Percentiles rank a stretch among this genome's conserved stretches.
Evolutionary conservation across 805 yeast species (phyloP).

Genomic region (Ogataea ramenticola): DNA sequence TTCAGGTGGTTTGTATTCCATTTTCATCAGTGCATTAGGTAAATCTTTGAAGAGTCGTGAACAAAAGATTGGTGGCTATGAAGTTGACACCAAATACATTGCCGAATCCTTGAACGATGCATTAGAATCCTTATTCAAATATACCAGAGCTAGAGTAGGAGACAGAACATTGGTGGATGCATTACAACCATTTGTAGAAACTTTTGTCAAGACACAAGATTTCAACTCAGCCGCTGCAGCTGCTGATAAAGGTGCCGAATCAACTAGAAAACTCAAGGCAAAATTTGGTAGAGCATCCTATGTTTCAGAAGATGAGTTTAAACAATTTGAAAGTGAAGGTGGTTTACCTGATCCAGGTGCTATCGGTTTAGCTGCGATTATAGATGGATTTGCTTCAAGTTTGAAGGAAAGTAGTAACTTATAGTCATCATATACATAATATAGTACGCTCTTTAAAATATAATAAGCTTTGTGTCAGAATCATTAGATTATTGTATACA

Average conservation of each 20-base stretch:
- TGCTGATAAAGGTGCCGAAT: constrained; percentile 69
- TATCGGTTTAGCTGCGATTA: constrained; percentile 54
- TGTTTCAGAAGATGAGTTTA: constrained; percentile 57
- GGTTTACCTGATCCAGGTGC: constrained; percentile 97
- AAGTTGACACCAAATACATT: constrained; percentile 28
- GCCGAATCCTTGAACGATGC: constrained; percentile 51
- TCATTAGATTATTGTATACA: too few species aligned
- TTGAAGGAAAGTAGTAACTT: constrained; percentile 4
- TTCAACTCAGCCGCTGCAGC: constrained; percentile 56
- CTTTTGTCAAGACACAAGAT: constrained; percentile 43
- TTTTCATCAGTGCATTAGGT: constrained; percentile 72
- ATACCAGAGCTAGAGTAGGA: constrained; percentile 84
- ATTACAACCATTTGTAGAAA: constrained; percentile 75
- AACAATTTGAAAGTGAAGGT: constrained; percentile 43
- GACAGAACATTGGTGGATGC: constrained; percentile 89
- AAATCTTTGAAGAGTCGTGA: constrained; percentile 40
- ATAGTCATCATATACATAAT: not conserved
- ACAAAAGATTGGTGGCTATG: constrained; percentile 17
- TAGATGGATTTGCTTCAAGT: constrained; percentile 24
- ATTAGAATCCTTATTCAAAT: constrained; percentile 65
- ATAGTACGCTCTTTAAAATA: too few species aligned
- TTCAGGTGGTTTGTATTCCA: constrained; percentile 88
- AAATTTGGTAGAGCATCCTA: constrained; percentile 92
- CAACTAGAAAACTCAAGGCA: constrained; percentile 70
- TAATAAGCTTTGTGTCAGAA: too few species aligned